Base-by-base conservation (phyloP, 1,284 basidiomycete species). In the Sanghuangporus weigelae region DNA sequence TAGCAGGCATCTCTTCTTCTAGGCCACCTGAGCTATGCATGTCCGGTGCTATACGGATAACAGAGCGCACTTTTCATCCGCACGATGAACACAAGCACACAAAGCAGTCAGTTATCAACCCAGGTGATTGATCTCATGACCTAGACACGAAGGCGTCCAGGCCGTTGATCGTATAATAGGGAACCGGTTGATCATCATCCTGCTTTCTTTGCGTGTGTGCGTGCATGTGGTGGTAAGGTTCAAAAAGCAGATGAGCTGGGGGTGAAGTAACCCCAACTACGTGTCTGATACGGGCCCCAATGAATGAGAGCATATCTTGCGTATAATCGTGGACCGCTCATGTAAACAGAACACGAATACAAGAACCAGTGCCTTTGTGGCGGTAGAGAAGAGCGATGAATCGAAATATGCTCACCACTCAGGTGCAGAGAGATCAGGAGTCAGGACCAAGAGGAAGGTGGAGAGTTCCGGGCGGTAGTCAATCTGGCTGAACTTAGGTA, bases 151-250 rank as follows among this genome's bases (percentile, higher is more conserved):
- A n/a, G 21, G 44, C n/a, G 21, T 46, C 44, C 31, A 54, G 51
- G 54, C 49, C 49, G 21, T 11, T 36, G 38, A 23, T 63, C 62
- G 55, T 63, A 63, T 63, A 63, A 63, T 63, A 63, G 62, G 62
- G 62, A 63, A 63, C 62, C 57, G 46, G 62, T 55, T 58, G 50
- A 58, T 58, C 62, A 63, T 63, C 62, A 58, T 38, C 21, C 53
- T 54, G 39, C 51, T 36, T 11, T 35, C 21, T 50, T 21, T 40
- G 42, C 16, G 39, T 46, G 39, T 42, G 39, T 31, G 59, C 51
- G 19, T 55, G 51, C 38, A 10, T 39, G 16, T 36, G 12, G 16
- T 23, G 21, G 44, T 12, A 46, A 16, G n/a, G 44, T 19, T 21
- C n/a, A n/a, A 46, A 5, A 46, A 46, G 26, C 3, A 4, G 26